phyloP scores from a whole-genome alignment of 1,284 basidiomycete species.

The Trametes pubescens region DNA sequence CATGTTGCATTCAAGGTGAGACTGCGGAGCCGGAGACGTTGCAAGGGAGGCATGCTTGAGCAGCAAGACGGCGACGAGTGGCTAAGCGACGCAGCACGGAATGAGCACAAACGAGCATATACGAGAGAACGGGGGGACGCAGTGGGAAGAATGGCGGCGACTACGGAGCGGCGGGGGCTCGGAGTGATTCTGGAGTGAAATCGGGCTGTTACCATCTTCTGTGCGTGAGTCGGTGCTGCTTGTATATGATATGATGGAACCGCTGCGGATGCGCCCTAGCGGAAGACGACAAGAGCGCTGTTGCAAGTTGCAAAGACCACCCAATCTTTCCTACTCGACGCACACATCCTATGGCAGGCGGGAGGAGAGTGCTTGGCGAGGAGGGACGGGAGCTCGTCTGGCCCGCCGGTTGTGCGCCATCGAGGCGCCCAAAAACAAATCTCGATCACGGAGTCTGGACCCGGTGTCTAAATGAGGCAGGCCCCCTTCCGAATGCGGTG shows the following conservation, averaged over 20 bases:
- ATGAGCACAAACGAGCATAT: not conserved
- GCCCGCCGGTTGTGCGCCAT: not conserved
- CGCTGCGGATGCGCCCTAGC: not conserved
- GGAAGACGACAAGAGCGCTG: not conserved
- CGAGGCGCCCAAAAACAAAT: not conserved
- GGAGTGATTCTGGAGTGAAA: not conserved
- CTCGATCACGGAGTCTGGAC: not conserved
- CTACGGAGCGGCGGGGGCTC: not conserved
- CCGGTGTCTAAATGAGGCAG: slow-evolving; percentile 12
- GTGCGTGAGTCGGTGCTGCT: slow-evolving; percentile 3
- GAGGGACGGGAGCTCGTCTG: not conserved
- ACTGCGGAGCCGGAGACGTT: not conserved
- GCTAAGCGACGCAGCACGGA: slow-evolving; percentile 4
- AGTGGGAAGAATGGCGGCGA: not conserved
- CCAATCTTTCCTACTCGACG: not conserved
- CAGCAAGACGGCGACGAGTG: not conserved
- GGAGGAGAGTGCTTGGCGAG: slow-evolving; percentile 1
- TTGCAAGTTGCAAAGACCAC: not conserved
- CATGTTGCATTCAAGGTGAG: slow-evolving; percentile 14
- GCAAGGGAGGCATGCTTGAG: not conserved
- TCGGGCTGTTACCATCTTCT: slow-evolving; percentile 14
- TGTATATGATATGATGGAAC: slow-evolving; percentile 2
- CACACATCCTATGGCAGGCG: slow-evolving; percentile 3
- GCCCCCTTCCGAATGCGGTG: not conserved
- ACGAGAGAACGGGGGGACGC: not conserved